phyloP scores from a whole-genome alignment of 352 stramenopile species.

The Phytophthora gonapodyides region DNA sequence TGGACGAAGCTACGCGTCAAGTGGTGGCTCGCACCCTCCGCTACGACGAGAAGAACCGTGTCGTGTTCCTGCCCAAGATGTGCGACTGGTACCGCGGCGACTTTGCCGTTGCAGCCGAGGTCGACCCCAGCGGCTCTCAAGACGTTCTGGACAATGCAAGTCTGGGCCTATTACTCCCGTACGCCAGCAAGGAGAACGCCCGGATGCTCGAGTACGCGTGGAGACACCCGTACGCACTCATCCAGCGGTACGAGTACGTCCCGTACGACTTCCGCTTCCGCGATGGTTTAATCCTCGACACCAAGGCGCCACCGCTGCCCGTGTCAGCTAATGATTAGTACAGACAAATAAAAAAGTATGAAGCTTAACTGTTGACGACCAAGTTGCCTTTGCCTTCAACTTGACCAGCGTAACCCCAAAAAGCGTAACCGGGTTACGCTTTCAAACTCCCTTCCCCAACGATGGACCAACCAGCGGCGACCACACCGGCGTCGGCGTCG shows the following conservation, averaged over 20 bases:
- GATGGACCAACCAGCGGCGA: constrained; percentile 28
- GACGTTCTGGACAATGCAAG: constrained; percentile 27
- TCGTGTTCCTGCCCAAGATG: constrained; percentile 54
- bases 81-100: constrained; percentile 65
- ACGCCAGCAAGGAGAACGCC: constrained; percentile 38
- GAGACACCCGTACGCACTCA: constrained; percentile 32
- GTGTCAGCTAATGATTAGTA: no score
- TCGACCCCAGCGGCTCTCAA: background rate
- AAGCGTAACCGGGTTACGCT: no score
- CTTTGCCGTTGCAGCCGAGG: constrained; percentile 32
- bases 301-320: background rate
- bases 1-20: constrained; percentile 41
- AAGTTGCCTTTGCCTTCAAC: no score
- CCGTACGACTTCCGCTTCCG: constrained; percentile 67
- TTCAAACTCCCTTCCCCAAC: no score
- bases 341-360: no score
- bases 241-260: constrained; percentile 53
- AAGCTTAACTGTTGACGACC: no score
- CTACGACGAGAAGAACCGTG: constrained; percentile 51
- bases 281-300: constrained; percentile 25
- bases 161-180: constrained; percentile 37
- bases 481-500: constrained; percentile 16
- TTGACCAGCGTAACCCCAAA: no score
- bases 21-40: constrained; percentile 40
- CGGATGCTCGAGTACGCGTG: constrained; percentile 47